Evolutionary conservation across 75 land plant species (phyloP), one percentile per base, ranked within the genome.

Genomic region (Pinus taeda): DNA sequence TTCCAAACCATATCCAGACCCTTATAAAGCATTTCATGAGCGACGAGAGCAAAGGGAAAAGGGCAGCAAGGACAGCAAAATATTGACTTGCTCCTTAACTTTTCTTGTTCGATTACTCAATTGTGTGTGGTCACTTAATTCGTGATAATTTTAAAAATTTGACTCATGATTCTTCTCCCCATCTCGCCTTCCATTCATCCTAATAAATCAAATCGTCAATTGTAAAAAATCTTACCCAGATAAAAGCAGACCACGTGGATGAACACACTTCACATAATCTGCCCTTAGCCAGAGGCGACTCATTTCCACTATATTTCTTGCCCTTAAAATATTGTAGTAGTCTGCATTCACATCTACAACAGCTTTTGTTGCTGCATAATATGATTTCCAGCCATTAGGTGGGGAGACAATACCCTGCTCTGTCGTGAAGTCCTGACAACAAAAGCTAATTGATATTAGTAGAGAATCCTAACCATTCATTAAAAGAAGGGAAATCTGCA

Each of bases 261-360:
- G 95, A 78, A 92, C 73, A 59, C 98, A 95, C 71, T 95, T 95
- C 67, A 95, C 98, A 74, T 95, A 95, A 75, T 95, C 95, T n/a
- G 93, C 88, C 58, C 84, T 79, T 36, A 90, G 89, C 98, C 98
- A 95, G 60, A 95, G 67, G 12, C 77, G 87, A 59, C 91, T 76
- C 98, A 95, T 92, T 0, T 80, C 85, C 37, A 53, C 76, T 56
- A 90, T 71, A 37, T 91, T 90, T 63, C 86, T 85, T 26, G 88
- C 88, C 76, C 84, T 90, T 58, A 95, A 85, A 30, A 91, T 93
- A 75, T 84, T 90, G 76, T 82, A 93, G 76, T 93, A 95, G 58
- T 85, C 86, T 66, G 81, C 79, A 86, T 95, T 95, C 11, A 81
- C 73, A 76, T 81, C 92, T 24, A 86, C 62, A 71, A 95, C 84